These are phyloP conservation scores for Globisporangium middletonii DNA, from an alignment of 352 stramenopile species.

Conservation along the genomic window DNA sequence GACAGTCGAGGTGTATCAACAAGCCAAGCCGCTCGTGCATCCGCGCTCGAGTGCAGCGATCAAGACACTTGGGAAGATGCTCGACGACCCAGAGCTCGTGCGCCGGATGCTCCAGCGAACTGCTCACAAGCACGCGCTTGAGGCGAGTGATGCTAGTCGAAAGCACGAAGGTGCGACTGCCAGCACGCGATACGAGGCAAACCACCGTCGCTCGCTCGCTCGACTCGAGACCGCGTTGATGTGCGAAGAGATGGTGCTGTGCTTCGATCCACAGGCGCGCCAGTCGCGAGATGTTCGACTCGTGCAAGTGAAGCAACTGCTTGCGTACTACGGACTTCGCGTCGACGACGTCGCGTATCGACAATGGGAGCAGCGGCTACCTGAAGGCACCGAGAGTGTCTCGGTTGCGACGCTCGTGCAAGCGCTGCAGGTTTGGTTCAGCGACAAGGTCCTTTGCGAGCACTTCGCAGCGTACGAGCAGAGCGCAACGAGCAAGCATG, in stretches of 20 bases:
- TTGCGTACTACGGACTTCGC: slow-evolving; percentile 32
- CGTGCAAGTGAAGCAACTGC: slow-evolving; percentile 27
- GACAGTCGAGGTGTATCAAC: slow-evolving; percentile 41
- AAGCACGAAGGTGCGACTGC: background rate
- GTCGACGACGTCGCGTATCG: slow-evolving; percentile 37
- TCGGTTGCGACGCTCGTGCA: slow-evolving; percentile 36
- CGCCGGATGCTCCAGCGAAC: slow-evolving; percentile 50
- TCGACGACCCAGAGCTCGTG: slow-evolving; percentile 33
- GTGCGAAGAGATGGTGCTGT: slow-evolving; percentile 40
- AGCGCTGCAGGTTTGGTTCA: slow-evolving; percentile 49
- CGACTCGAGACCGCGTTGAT: slow-evolving; percentile 35
- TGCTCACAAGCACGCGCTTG: slow-evolving; percentile 10
- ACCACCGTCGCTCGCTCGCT: background rate
- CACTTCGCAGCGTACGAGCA: slow-evolving; percentile 17
- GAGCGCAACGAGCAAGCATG: slow-evolving; percentile 7
- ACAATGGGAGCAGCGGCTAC: slow-evolving; percentile 52
- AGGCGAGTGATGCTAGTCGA: background rate
- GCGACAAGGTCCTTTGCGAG: slow-evolving; percentile 35
- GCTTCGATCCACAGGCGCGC: slow-evolving; percentile 34
- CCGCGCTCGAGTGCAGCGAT: slow-evolving; percentile 48
- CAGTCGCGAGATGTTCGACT: slow-evolving; percentile 28
- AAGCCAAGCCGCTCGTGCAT: slow-evolving; percentile 51
- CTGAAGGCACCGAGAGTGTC: slow-evolving; percentile 20
- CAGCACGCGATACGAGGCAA: background rate
- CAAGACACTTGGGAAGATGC: slow-evolving; percentile 51